Base-by-base conservation (phyloP, 768 basidiomycete species). In the Rhizopogon vesiculosus region DNA sequence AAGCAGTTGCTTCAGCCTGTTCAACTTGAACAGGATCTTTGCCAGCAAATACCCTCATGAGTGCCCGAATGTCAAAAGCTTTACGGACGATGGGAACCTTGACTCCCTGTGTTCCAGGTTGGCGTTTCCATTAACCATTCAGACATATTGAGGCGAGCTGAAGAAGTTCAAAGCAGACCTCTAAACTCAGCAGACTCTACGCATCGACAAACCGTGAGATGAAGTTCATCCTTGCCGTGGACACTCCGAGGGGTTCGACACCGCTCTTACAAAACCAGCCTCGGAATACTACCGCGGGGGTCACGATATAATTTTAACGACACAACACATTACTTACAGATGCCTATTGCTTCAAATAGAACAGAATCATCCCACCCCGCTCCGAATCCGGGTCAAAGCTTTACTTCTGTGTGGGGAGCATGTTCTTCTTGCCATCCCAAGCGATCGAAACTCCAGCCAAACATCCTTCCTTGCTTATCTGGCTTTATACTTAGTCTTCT, bases 401-500 rank as follows among this genome's bases (percentile, higher is more conserved):
- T 54, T 28, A 31, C 53, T 35, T 54, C 45, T 25, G 25, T 18
- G 28, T 51, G 31, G 15, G 31, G 28, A 13, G n/a, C n/a, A 7
- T n/a, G 16, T 29, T 33, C 51, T 25, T 74, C 52, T 77, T 45
- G 53, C 78, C 77, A 77, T 5, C 76, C 76, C 42, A 78, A 60
- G 48, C 73, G 68, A 51, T 75, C 77, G 41, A 74, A 74, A 29
- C 72, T 75, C 78, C 77, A 80, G 5, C 76, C 78, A 46, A 73
- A 68, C 4, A 75, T 69, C n/a, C 60, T 69, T 15, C 69, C 74
- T 13, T 69, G 38, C 16, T 45, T 35, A 33, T 59, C 40, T 29
- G 43, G 18, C n/a, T 22, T 48, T 57, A 68, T 70, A 60, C 72
- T 73, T 16, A 72, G 55, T 13, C 72, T 69, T 54, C 69, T 51